These are phyloP conservation scores for Aureobasidium sp. DNA, from an alignment of 2,329 filamentous ascomycete genomes.

Conservation along the genomic window DNA sequence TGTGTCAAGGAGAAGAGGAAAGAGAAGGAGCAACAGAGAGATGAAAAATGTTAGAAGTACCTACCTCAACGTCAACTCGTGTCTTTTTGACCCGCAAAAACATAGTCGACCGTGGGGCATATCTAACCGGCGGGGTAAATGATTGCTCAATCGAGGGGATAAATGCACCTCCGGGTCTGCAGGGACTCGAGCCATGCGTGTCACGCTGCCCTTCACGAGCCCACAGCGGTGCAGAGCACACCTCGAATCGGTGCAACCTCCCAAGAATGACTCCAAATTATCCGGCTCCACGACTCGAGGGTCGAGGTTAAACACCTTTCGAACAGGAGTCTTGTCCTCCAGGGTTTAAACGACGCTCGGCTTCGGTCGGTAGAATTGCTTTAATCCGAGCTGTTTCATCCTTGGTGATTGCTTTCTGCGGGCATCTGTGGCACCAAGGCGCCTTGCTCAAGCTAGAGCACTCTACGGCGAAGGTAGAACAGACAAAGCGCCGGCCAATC, in stretches of 20 bases:
- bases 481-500: background rate
- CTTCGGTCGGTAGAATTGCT: slow-evolving; percentile 13
- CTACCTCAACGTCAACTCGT: slow-evolving; percentile 9
- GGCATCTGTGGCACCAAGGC: background rate
- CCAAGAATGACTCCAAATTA: background rate
- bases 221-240: background rate
- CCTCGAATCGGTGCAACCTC: background rate
- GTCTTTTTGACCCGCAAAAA: slow-evolving; percentile 15
- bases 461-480: background rate
- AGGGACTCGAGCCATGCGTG: background rate
- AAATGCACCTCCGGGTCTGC: slow-evolving; percentile 8
- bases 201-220: background rate
- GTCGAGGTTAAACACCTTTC: slow-evolving; percentile 5
- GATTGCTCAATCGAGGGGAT: slow-evolving; percentile 11
- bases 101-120: slow-evolving; percentile 4
- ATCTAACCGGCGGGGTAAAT: slow-evolving; percentile 15
- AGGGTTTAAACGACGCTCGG: slow-evolving; percentile 4
- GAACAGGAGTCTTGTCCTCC: background rate
- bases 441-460: background rate
- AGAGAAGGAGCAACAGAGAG: slow-evolving; percentile 1
- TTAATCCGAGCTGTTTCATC: slow-evolving; percentile 6
- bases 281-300: background rate
- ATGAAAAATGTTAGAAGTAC: slow-evolving; percentile 3
- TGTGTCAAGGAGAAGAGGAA: slow-evolving; percentile 5
- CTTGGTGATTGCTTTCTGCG: background rate